phyloP scores from a whole-genome alignment of 192 early-diverging fungal species.

The Backusella westeae region DNA sequence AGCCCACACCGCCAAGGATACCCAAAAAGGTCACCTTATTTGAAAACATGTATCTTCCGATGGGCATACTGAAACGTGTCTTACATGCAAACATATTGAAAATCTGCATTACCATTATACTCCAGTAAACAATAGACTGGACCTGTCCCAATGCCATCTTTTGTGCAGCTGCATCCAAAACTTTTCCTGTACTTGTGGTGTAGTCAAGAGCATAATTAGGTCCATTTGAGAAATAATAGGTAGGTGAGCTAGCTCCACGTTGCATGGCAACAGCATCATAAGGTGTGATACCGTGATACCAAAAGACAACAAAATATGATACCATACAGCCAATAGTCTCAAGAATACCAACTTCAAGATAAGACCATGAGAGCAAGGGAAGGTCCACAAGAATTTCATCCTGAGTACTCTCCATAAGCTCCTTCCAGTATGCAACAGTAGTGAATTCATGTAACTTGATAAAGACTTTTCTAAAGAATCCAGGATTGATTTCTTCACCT shows the following conservation, averaged over 20 bases:
- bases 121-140: slow-evolving; percentile 75
- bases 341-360: slow-evolving; percentile 84
- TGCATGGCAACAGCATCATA: slow-evolving; percentile 56
- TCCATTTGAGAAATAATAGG: slow-evolving; percentile 51
- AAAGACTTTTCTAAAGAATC: slow-evolving; percentile 18
- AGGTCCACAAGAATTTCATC: slow-evolving; percentile 88
- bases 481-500: slow-evolving; percentile 41
- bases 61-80: slow-evolving; percentile 60
- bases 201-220: slow-evolving; percentile 44
- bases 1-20: slow-evolving; percentile 60
- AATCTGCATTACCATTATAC: slow-evolving; percentile 83
- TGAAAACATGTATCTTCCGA: slow-evolving; percentile 78
- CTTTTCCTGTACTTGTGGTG: slow-evolving; percentile 28
- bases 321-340: slow-evolving; percentile 68
- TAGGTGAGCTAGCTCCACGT: slow-evolving; percentile 37
- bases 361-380: slow-evolving; percentile 78
- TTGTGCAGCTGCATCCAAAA: slow-evolving; percentile 53
- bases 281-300: slow-evolving; percentile 62
- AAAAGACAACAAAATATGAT: slow-evolving; percentile 81
- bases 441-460: slow-evolving; percentile 46
- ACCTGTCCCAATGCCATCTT: slow-evolving; percentile 70
- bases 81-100: slow-evolving; percentile 97
- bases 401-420: slow-evolving; percentile 64
- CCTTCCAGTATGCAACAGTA: slow-evolving; percentile 58
- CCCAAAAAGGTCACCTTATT: slow-evolving; percentile 74